Conservation (phyloP, 2,329 filamentous ascomycete species). For the Achaetomium macrosporum region DNA sequence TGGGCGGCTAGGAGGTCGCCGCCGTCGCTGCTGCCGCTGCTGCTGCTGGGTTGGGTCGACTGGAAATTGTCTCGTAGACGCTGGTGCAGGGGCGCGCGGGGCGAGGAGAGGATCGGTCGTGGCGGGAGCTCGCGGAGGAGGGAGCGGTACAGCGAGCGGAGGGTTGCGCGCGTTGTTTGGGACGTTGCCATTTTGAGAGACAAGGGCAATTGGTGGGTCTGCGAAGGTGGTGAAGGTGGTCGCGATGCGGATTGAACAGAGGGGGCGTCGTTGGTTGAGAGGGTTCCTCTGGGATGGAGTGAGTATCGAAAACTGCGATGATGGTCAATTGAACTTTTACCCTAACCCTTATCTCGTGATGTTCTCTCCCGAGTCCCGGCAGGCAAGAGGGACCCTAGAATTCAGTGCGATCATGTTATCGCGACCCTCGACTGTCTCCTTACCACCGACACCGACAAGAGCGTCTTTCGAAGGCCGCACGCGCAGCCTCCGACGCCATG, state of each 20-base stretch:
- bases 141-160: slow-evolving; percentile 79
- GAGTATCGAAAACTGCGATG: background rate
- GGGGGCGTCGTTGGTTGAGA: background rate
- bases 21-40: background rate
- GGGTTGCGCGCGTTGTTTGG: slow-evolving; percentile 30
- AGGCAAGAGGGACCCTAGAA: slow-evolving; percentile 3
- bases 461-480: background rate
- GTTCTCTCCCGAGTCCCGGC: slow-evolving; percentile 1
- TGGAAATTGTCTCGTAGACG: slow-evolving; percentile 61
- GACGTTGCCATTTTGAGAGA: background rate
- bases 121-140: slow-evolving; percentile 85
- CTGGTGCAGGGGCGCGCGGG: slow-evolving; percentile 63
- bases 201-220: background rate
- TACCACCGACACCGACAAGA: background rate
- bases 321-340: slow-evolving; percentile 3
- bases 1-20: slow-evolving; percentile 32
- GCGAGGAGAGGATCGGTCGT: slow-evolving; percentile 48
- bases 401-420: background rate
- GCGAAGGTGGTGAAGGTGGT: background rate
- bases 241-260: too few species aligned
- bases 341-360: slow-evolving; percentile 15
- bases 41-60: slow-evolving; percentile 24
- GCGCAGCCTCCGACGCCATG: background rate
- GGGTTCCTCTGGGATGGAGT: background rate
- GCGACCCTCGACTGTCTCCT: background rate